A percentile compares a stretch with the other conserved stretches of the same genome.
These are phyloP conservation scores for Eucalyptus sp. DNA, from an alignment of 345 rosid genomes.

Conservation along the genomic window DNA sequence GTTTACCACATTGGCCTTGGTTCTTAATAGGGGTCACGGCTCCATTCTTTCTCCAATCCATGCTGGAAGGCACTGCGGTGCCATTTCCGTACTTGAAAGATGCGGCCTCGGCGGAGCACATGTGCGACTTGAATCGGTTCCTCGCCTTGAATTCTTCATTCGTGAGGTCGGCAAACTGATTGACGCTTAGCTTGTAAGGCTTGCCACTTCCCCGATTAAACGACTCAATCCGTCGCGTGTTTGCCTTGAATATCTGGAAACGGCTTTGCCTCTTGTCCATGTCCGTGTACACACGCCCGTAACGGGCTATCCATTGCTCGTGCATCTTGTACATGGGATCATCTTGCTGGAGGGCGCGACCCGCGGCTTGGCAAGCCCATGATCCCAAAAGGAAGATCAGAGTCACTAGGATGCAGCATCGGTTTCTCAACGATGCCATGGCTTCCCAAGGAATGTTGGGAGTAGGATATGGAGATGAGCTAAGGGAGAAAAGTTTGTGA, in stretches of 20 bases:
- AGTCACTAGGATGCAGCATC: not conserved
- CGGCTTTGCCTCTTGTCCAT: conserved; percentile 1
- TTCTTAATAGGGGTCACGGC: conserved; percentile 31
- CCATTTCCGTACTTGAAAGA: conserved; percentile 18
- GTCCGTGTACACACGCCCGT: conserved; percentile 2
- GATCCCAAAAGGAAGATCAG: not conserved
- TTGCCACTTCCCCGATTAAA: conserved; percentile 8
- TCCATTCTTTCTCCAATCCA: conserved; percentile 41
- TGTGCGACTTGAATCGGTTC: conserved; percentile 17
- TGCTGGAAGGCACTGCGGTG: conserved; percentile 5
- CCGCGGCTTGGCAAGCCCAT: not conserved
- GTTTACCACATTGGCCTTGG: conserved; percentile 32
- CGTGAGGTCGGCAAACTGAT: conserved; percentile 34
- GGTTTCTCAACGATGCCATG: not conserved
- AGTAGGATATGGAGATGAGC: not conserved
- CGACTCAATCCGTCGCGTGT: not conserved
- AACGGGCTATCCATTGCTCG: conserved; percentile 17
- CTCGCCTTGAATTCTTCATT: conserved; percentile 26
- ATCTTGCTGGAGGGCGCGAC: not conserved
- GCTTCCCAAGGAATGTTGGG: not conserved
- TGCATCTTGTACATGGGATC: conserved; percentile 3
- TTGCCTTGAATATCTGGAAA: conserved; percentile 12
- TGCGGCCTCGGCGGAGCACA: not conserved
- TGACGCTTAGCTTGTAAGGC: conserved; percentile 24
- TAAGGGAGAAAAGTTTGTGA: not conserved